Evolutionary conservation across 257 asterid species (phyloP), one percentile per base, ranked within the genome.

Genomic region (Thymus quinquecostatus): DNA sequence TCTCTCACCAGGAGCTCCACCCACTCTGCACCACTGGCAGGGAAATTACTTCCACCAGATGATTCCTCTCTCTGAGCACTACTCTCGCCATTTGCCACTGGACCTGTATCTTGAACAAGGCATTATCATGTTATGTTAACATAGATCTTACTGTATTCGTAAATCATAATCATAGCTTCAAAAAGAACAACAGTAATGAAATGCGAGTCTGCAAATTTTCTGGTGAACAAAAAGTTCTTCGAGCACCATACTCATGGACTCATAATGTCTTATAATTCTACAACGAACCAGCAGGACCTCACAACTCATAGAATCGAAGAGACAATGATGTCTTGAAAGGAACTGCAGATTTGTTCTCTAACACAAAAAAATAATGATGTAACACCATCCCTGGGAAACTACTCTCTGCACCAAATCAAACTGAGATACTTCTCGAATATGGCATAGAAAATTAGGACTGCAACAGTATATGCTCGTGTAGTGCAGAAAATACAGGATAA

Each of bases 1-100:
- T 86, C 89, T 43, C 85, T 70, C 45, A 84, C 86, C 82, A 86
- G 72, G 45, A 86, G 89, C 71, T 86, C 92, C 65, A 86, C 89
- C 92, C 89, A 86, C 79, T 84, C 87, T 33, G 89, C 80, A 32
- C 92, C 92, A 74, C 70, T 75, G 13, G 64, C 64, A 34, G 89
- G 88, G 61, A 73, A 72, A 61, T 61, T 78, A 72, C 69, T 76
- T 69, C 76, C 82, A 30, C 69, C 70, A 2, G 91, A 78, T 47
- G 73, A 69, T 71, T 81, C 86, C 64, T 79, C 82, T n/a, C 75
- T 63, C n/a, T 79, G 60, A 44, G 78, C 68, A 72, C 74, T 54
- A 47, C 48, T 84, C 63, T 75, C 92, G 79, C 80, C 80, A 77
- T 74, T 83, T 65, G 69, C 72, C 43, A 50, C 78, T 40, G 64